A percentile compares a stretch with the other conserved stretches of the same genome.
phyloP scores from a whole-genome alignment of 352 stramenopile genomes.

The Globisporangium spinosum region DNA sequence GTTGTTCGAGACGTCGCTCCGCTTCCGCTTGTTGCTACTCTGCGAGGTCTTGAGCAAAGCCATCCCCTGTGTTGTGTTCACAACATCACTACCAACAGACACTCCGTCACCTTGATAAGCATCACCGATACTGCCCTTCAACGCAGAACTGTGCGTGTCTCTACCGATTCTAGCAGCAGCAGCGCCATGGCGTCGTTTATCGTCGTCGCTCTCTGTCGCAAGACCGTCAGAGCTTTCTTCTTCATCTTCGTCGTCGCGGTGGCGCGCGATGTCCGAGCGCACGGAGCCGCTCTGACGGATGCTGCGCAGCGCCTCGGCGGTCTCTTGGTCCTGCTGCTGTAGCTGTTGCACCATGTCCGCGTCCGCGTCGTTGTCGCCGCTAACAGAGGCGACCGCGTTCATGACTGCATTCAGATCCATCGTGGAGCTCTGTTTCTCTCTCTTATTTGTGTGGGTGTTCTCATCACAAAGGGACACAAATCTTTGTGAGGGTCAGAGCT shows the following conservation, averaged over 20 bases:
- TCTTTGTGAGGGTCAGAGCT: background rate
- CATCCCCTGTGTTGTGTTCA: background rate
- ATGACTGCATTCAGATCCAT: conserved; percentile 10
- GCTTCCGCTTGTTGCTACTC: conserved; percentile 8
- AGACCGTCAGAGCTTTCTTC: no score
- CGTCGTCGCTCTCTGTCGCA: conserved; percentile 3
- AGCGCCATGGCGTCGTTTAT: background rate
- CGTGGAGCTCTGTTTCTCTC: background rate
- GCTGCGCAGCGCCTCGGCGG: conserved; percentile 4
- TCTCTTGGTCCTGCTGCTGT: conserved; percentile 3
- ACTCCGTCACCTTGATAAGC: background rate
- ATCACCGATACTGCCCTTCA: background rate
- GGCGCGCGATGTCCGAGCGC: background rate
- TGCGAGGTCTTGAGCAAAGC: background rate
- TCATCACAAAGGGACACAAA: background rate
- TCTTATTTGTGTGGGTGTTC: background rate
- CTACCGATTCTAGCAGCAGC: background rate
- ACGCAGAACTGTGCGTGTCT: background rate
- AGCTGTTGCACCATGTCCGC: background rate
- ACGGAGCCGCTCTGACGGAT: conserved; percentile 3
- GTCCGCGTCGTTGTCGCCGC: conserved; percentile 1
- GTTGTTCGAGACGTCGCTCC: background rate
- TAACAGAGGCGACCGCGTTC: background rate
- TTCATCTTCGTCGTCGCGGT: background rate
- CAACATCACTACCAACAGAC: background rate